These are phyloP conservation scores for Prunus armeniaca DNA, from an alignment of 306 rosid species.

Conservation along the genomic window DNA sequence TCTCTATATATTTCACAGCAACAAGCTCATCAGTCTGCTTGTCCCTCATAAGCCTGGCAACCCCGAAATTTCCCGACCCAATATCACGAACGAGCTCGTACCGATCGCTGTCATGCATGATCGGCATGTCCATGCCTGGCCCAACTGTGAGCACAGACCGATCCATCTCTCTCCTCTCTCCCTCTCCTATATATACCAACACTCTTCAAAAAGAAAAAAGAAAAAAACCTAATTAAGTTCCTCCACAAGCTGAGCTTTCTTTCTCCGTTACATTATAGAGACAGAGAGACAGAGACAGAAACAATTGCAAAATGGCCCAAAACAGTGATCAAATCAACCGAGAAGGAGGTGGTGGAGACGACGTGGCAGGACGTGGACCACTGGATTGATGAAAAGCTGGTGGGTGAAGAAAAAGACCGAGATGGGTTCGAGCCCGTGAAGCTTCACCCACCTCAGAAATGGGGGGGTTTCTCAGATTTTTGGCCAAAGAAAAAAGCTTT, in stretches of 20 bases:
- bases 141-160: slow-evolving; percentile 55
- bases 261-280: slow-evolving; percentile 8
- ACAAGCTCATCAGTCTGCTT: slow-evolving; percentile 84
- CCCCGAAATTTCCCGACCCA: slow-evolving; percentile 93
- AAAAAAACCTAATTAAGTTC: slow-evolving; percentile 25
- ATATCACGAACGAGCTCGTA: slow-evolving; percentile 86
- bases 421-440: slow-evolving; percentile 73
- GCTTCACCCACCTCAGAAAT: slow-evolving; percentile 44
- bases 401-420: slow-evolving; percentile 49
- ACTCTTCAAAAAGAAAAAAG: slow-evolving; percentile 14
- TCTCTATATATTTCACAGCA: slow-evolving; percentile 94
- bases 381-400: slow-evolving; percentile 29
- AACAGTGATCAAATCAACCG: slow-evolving; percentile 8
- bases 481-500: neutral
- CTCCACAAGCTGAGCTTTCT: neutral
- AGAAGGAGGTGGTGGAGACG: slow-evolving; percentile 14
- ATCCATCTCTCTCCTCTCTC: slow-evolving; percentile 37
- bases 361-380: slow-evolving; percentile 47
- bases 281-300: neutral
- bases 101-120: slow-evolving; percentile 92
- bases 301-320: neutral
- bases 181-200: slow-evolving; percentile 16
- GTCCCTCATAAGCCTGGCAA: slow-evolving; percentile 92
- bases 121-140: slow-evolving; percentile 83
- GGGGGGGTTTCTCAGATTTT: slow-evolving; percentile 17